Conservation (phyloP, 78 protist genomes). For the Chrysochromulina parva region DNA sequence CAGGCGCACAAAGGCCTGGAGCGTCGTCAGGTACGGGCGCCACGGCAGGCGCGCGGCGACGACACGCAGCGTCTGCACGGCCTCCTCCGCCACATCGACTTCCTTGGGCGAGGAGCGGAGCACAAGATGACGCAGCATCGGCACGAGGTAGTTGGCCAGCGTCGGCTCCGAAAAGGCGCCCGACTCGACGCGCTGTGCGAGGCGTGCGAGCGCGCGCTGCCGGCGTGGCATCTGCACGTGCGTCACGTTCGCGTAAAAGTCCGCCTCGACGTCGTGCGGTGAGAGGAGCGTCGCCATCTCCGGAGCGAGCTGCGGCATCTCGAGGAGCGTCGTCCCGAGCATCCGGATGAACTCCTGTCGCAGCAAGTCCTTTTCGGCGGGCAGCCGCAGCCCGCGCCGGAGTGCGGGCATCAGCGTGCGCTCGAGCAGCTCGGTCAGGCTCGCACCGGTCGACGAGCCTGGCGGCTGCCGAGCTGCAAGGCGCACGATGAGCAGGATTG, state of each 20-base stretch:
- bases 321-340: background rate
- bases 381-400: background rate
- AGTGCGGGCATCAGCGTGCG: background rate
- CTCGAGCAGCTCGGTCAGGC: too few relatives aligned
- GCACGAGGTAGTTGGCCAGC: background rate
- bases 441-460: background rate
- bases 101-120: background rate
- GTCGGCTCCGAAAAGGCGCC: background rate
- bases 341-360: background rate
- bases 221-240: conserved; percentile 22
- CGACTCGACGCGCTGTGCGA: background rate
- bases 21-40: background rate
- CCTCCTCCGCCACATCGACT: conserved; percentile 5
- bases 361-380: background rate
- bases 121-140: background rate
- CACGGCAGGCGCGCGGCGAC: background rate
- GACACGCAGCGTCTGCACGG: background rate
- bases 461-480: background rate
- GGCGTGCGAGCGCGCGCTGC: conserved; percentile 6
- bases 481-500: background rate
- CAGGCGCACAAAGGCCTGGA: background rate
- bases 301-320: background rate
- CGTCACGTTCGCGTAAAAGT: background rate
- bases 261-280: background rate
- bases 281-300: conserved; percentile 1